These are phyloP conservation scores for Cercospora nicotianae DNA, from an alignment of 2,329 filamentous ascomycete genomes.

Conservation along the genomic window DNA sequence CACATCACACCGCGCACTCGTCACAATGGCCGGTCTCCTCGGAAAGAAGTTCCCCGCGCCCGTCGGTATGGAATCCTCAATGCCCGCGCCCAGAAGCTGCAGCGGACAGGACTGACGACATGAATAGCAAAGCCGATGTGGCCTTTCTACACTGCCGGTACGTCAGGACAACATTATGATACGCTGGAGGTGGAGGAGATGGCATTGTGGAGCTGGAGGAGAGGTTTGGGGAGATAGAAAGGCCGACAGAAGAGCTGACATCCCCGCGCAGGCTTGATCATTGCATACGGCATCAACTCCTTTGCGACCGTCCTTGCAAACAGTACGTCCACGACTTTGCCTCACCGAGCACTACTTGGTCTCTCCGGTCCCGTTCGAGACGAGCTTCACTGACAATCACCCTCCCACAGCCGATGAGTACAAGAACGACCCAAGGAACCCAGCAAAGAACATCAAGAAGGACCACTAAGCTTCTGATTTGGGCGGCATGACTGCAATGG, in stretches of 20 bases:
- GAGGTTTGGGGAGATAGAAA: background rate
- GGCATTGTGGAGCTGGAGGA: constrained; percentile 1
- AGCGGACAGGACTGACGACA: constrained; percentile 24
- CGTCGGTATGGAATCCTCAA: constrained; percentile 45
- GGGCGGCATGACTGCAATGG: background rate
- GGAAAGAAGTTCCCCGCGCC: constrained; percentile 55
- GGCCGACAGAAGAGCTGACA: constrained; percentile 22
- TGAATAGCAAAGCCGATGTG: constrained; percentile 78
- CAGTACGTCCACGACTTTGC: constrained; percentile 60
- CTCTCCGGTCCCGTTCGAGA: too few relatives aligned
- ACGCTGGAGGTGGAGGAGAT: background rate
- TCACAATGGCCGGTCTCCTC: constrained; percentile 43
- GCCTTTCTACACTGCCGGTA: constrained; percentile 95
- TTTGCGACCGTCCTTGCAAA: constrained; percentile 73
- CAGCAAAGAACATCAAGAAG: constrained; percentile 44
- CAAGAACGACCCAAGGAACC: constrained; percentile 96
- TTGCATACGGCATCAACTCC: constrained; percentile 90
- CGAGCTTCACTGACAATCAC: constrained; percentile 12
- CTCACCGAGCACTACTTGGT: background rate
- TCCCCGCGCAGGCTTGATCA: constrained; percentile 65
- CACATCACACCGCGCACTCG: constrained; percentile 5
- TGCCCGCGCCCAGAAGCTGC: constrained; percentile 12
- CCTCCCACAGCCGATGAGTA: constrained; percentile 73
- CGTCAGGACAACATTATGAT: constrained; percentile 13
- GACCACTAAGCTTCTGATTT: constrained; percentile 30